phyloP scores from a whole-genome alignment of 2,329 filamentous ascomycete species.

The Zasmidium angulare region DNA sequence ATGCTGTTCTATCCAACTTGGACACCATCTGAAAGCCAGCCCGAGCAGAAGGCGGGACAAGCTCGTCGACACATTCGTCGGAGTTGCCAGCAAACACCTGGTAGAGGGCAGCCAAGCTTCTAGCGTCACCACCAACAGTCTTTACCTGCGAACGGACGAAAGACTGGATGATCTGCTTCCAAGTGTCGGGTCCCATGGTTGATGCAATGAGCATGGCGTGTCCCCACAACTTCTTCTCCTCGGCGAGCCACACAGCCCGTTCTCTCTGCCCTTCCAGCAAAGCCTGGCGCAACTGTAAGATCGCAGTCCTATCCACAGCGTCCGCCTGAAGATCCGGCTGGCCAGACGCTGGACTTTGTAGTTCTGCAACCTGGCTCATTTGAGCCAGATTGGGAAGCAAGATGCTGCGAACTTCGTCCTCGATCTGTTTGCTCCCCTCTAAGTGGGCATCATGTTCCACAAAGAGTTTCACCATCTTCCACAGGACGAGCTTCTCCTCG shows the following conservation, averaged over 20 bases:
- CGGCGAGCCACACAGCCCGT: constrained; percentile 88
- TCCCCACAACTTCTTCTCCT: constrained; percentile 91
- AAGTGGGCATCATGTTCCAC: constrained; percentile 83
- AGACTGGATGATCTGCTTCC: constrained; percentile 91
- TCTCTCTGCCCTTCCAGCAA: constrained; percentile 81
- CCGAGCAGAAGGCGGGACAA: constrained; percentile 88
- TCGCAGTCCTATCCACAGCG: constrained; percentile 64
- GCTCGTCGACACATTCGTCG: constrained; percentile 92
- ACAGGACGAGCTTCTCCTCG: constrained; percentile 78
- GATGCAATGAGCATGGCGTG: constrained; percentile 91
- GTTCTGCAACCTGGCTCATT: constrained; percentile 36
- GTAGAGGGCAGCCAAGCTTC: constrained; percentile 87
- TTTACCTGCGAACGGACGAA: constrained; percentile 96
- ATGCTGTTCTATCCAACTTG: constrained; percentile 61
- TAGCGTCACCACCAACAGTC: constrained; percentile 72
- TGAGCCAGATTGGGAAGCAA: constrained; percentile 61
- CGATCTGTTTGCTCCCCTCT: constrained; percentile 69
- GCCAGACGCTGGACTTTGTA: constrained; percentile 31
- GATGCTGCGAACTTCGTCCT: constrained; percentile 72
- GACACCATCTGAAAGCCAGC: constrained; percentile 90
- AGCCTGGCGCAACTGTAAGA: constrained; percentile 70
- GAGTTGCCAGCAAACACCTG: constrained; percentile 91
- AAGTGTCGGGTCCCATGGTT: constrained; percentile 70
- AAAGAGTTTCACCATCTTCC: constrained; percentile 79
- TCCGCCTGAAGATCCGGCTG: constrained; percentile 52